A percentile compares a stretch with the other conserved stretches of the same genome.
These are phyloP conservation scores for Corchorus capsularis DNA, from an alignment of 345 rosid species.

Conservation along the genomic window DNA sequence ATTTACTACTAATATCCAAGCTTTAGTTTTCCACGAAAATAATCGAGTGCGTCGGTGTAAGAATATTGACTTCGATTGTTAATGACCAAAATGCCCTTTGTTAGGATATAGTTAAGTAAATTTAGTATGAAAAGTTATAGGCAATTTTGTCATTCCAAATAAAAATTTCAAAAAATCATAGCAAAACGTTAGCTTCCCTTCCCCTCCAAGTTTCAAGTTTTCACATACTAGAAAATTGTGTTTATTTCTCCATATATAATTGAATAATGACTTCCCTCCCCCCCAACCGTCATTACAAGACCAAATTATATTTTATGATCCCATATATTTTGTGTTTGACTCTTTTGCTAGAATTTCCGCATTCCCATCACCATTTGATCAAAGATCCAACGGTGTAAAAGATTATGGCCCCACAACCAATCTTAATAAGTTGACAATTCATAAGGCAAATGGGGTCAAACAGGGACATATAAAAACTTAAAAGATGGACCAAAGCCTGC, in stretches of 20 bases:
- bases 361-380: neutral
- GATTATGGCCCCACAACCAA: no score
- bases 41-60: slow-evolving; percentile 9
- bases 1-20: neutral
- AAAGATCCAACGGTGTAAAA: no score
- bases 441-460: no score
- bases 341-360: neutral
- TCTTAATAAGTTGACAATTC: no score
- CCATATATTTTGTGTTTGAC: no score
- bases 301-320: no score
- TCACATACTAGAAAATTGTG: neutral
- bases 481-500: slow-evolving; percentile 1
- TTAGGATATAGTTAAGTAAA: neutral
- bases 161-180: no score
- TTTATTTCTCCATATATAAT: neutral
- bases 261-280: neutral
- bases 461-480: neutral
- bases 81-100: neutral
- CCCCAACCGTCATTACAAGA: neutral
- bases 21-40: neutral
- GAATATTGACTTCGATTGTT: neutral
- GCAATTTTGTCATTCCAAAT: neutral
- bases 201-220: slow-evolving; percentile 5
- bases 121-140: neutral
- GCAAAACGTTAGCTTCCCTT: neutral